Conservation (phyloP, 2,329 filamentous ascomycete genomes). For the Diaporthe australafricana region DNA sequence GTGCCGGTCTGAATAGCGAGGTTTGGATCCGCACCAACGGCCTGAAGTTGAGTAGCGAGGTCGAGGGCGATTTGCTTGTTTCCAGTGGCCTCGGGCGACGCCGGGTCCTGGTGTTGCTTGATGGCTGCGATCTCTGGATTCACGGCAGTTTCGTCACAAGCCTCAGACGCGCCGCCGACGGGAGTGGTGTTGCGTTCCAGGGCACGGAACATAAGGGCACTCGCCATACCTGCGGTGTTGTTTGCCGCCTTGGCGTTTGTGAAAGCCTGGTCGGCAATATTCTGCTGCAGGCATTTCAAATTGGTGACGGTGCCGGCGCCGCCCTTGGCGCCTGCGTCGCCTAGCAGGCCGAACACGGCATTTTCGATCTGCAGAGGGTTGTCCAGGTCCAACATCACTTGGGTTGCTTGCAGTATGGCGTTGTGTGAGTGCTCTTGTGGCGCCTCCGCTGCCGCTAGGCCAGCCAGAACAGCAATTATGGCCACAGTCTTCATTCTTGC, state of each 20-base stretch:
- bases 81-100: slow-evolving; percentile 50
- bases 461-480: not conserved
- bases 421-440: slow-evolving; percentile 65
- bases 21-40: slow-evolving; percentile 53
- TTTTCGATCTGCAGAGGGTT: slow-evolving; percentile 61
- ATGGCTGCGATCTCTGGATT: slow-evolving; percentile 59
- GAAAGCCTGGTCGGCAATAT: slow-evolving; percentile 58
- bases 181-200: slow-evolving; percentile 57
- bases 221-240: slow-evolving; percentile 54
- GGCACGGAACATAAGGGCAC: slow-evolving; percentile 55
- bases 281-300: slow-evolving; percentile 40
- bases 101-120: slow-evolving; percentile 57
- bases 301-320: slow-evolving; percentile 45
- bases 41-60: slow-evolving; percentile 54
- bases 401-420: slow-evolving; percentile 54
- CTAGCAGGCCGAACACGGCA: slow-evolving; percentile 56
- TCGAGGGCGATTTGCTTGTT: slow-evolving; percentile 55
- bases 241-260: slow-evolving; percentile 57
- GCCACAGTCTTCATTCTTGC: slow-evolving; percentile 3
- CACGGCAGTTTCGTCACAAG: slow-evolving; percentile 53
- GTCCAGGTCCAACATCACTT: slow-evolving; percentile 52
- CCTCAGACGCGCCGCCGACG: slow-evolving; percentile 52
- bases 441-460: slow-evolving; percentile 51
- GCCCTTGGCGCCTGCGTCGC: slow-evolving; percentile 54
- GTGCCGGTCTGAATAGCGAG: slow-evolving; percentile 55